Conservation (phyloP, 2,329 filamentous ascomycete species). For the Rutstroemia sydowiana region DNA sequence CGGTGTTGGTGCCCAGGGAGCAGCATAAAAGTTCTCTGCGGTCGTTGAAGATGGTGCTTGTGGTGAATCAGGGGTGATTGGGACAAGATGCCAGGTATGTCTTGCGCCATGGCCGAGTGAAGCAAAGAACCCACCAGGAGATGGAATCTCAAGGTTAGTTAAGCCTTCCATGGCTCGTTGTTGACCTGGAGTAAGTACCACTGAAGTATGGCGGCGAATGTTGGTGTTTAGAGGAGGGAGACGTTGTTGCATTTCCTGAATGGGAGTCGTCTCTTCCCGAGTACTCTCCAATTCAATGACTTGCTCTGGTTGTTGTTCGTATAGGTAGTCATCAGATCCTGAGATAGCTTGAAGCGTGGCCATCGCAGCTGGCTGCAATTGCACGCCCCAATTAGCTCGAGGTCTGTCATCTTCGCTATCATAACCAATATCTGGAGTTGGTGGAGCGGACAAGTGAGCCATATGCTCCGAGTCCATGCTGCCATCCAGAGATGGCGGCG, state of each 20-base stretch:
- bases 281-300: conserved; percentile 41
- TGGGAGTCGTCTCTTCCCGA: conserved; percentile 29
- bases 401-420: conserved; percentile 47
- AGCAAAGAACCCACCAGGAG: conserved; percentile 86
- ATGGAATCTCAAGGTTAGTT: conserved; percentile 80
- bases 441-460: conserved; percentile 73
- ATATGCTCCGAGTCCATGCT: conserved; percentile 84
- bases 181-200: conserved; percentile 42
- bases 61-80: conserved; percentile 44
- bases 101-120: conserved; percentile 69
- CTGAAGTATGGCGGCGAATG: conserved; percentile 30
- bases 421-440: conserved; percentile 66
- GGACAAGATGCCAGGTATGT: conserved; percentile 70
- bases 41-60: conserved; percentile 74
- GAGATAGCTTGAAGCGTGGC: conserved; percentile 72
- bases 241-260: conserved; percentile 46
- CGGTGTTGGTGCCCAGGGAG: conserved; percentile 59
- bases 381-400: conserved; percentile 58
- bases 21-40: conserved; percentile 86
- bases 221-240: conserved; percentile 43
- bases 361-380: conserved; percentile 72
- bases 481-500: conserved; percentile 76
- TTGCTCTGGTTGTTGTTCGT: conserved; percentile 49
- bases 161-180: conserved; percentile 61
- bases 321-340: conserved; percentile 49